Percentiles rank a stretch among this genome's conserved stretches.
These are phyloP conservation scores for Arthrobotrys megalospora DNA, from an alignment of 2,329 filamentous ascomycete genomes.

Conservation along the genomic window DNA sequence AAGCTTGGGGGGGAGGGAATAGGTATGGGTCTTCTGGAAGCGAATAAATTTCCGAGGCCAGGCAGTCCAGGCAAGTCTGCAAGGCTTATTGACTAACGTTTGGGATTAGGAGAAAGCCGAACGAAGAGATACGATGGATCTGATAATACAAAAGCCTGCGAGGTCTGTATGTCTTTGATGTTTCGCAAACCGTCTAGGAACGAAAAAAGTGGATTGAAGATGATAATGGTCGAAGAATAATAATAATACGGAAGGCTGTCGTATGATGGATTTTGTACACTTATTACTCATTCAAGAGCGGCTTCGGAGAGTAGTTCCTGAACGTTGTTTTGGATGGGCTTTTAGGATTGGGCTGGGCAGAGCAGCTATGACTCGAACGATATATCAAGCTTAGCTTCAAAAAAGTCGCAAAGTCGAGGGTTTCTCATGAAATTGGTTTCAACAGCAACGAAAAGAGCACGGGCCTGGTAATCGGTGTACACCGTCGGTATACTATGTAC, in stretches of 20 bases:
- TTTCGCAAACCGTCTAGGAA: slow-evolving; percentile 23
- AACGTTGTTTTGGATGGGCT: slow-evolving; percentile 17
- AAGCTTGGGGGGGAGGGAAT: slow-evolving; percentile 24
- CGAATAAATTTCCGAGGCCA: slow-evolving; percentile 52
- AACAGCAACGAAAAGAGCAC: slow-evolving; percentile 39
- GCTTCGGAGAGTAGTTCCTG: slow-evolving; percentile 13
- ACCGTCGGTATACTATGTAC: slow-evolving; percentile 25
- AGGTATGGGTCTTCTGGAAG: slow-evolving; percentile 50
- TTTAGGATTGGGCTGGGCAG: slow-evolving; percentile 28
- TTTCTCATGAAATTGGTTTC: slow-evolving; percentile 53
- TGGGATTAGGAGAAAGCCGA: slow-evolving; percentile 22
- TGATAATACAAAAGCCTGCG: slow-evolving; percentile 48
- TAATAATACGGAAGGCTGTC: slow-evolving; percentile 17
- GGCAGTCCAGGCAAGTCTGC: slow-evolving; percentile 49
- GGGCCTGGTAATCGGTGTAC: slow-evolving; percentile 4
- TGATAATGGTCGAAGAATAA: slow-evolving; percentile 3
- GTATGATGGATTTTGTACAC: slow-evolving; percentile 37
- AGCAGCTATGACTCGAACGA: slow-evolving; percentile 48
- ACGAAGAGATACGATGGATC: slow-evolving; percentile 44
- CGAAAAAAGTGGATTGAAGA: slow-evolving; percentile 9
- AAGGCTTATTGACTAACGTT: slow-evolving; percentile 10
- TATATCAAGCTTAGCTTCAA: slow-evolving; percentile 51
- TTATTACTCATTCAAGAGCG: slow-evolving; percentile 33
- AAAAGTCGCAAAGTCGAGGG: slow-evolving; percentile 22
- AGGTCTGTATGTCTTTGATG: slow-evolving; percentile 23